Evolutionary conservation across 768 basidiomycete species (phyloP).

Genomic region (Dacryopinax primogenitus): DNA sequence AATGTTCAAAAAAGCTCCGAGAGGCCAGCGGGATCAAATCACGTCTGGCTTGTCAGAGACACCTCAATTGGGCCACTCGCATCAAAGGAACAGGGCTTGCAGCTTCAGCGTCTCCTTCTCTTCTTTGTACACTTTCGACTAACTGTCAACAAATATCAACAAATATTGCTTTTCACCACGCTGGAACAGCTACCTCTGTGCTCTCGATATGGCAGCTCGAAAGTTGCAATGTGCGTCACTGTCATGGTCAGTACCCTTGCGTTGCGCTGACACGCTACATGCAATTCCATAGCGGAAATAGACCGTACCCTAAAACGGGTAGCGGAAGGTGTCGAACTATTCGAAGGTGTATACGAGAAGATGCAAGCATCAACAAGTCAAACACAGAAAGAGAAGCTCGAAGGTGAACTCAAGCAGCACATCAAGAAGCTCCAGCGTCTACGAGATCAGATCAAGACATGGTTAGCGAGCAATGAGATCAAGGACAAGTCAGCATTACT

Average conservation of each 20-base stretch:
- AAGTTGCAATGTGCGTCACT: constrained; percentile 66
- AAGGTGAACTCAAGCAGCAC: constrained; percentile 90
- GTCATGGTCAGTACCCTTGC: constrained; percentile 17
- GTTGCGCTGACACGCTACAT: not conserved
- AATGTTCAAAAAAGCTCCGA: constrained; percentile 9
- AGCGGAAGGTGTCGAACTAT: constrained; percentile 84
- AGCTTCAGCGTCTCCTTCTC: not conserved
- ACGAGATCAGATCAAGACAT: constrained; percentile 83
- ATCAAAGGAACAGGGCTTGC: constrained; percentile 9
- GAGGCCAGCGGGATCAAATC: not conserved
- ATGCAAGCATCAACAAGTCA: constrained; percentile 92
- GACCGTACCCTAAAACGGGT: constrained; percentile 98
- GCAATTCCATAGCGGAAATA: constrained; percentile 67
- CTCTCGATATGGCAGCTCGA: constrained; percentile 61
- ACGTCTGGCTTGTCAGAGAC: constrained; percentile 7
- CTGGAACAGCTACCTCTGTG: not conserved
- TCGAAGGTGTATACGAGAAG: constrained; percentile 94
- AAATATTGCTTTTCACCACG: not conserved
- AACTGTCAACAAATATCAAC: not conserved
- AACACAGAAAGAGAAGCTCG: constrained; percentile 97
- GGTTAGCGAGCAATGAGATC: constrained; percentile 95
- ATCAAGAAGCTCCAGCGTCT: constrained; percentile 88
- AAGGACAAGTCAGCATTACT: constrained; percentile 91
- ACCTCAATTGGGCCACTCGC: constrained; percentile 8
- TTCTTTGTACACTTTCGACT: not conserved